phyloP scores from a whole-genome alignment of 768 basidiomycete species.

The Kwoniella botswanensis region DNA sequence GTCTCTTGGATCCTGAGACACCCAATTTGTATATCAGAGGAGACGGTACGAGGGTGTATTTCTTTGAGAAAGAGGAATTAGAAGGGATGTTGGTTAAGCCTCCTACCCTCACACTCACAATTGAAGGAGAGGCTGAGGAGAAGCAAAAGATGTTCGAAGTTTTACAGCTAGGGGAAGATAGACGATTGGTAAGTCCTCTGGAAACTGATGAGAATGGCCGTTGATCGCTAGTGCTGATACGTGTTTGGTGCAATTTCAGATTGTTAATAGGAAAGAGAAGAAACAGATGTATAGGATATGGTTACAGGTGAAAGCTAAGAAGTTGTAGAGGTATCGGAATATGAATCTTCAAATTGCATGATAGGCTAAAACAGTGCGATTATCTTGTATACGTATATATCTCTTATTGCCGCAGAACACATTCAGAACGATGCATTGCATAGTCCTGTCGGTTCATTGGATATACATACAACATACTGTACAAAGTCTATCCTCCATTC shows the following conservation, averaged over 20 bases:
- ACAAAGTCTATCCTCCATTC: no score
- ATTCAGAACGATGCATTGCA: no score
- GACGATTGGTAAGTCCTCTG: constrained; percentile 65
- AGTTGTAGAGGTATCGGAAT: constrained; percentile 26
- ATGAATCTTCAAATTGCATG: neutral
- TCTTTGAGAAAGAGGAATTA: constrained; percentile 65
- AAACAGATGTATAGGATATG: constrained; percentile 87
- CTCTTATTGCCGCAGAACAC: no score
- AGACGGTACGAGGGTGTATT: constrained; percentile 96
- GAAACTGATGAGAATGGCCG: neutral
- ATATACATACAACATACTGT: no score
- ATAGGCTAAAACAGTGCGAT: neutral
- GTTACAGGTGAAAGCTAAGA: constrained; percentile 58
- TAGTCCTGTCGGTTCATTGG: no score
- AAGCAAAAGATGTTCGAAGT: constrained; percentile 66
- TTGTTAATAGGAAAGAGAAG: constrained; percentile 91
- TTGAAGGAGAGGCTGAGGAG: neutral
- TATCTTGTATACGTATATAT: no score
- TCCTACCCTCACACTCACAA: neutral
- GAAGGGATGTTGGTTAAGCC: constrained; percentile 24
- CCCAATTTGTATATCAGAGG: constrained; percentile 91
- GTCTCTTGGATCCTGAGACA: constrained; percentile 76
- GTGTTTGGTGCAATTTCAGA: constrained; percentile 35
- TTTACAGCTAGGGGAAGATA: constrained; percentile 86
- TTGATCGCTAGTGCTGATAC: neutral